These are phyloP conservation scores for Fraxinus floribunda DNA, from an alignment of 305 asterid species.

Conservation along the genomic window DNA sequence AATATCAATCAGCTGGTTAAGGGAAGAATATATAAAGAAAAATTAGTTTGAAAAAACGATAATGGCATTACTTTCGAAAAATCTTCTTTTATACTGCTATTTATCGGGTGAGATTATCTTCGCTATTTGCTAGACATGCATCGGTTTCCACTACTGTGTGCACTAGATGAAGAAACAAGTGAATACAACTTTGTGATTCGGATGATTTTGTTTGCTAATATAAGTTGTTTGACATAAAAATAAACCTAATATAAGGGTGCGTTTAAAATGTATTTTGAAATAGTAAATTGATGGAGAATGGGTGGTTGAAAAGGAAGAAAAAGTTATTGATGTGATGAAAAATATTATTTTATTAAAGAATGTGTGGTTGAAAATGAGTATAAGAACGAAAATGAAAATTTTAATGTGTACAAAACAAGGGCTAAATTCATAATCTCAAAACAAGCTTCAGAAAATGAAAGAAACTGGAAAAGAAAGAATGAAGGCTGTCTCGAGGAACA, in stretches of 20 bases:
- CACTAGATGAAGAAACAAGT: neutral
- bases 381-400: too few relatives aligned
- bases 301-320: too few relatives aligned
- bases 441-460: neutral
- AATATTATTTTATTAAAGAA: too few relatives aligned
- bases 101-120: neutral
- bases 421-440: neutral
- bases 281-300: too few relatives aligned
- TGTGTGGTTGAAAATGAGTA: too few relatives aligned
- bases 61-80: neutral
- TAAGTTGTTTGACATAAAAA: neutral
- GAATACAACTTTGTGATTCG: neutral
- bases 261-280: too few relatives aligned
- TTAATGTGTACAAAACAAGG: too few relatives aligned
- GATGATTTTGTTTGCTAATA: neutral
- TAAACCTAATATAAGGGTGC: neutral
- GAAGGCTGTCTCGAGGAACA: neutral
- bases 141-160: constrained; percentile 6
- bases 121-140: neutral
- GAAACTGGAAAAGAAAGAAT: neutral
- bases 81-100: neutral
- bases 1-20: constrained; percentile 21
- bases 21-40: constrained; percentile 8
- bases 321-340: too few relatives aligned
- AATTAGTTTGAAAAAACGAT: constrained; percentile 8